phyloP scores from a whole-genome alignment of 345 rosid genomes.

The Euphorbia tirucalli region DNA sequence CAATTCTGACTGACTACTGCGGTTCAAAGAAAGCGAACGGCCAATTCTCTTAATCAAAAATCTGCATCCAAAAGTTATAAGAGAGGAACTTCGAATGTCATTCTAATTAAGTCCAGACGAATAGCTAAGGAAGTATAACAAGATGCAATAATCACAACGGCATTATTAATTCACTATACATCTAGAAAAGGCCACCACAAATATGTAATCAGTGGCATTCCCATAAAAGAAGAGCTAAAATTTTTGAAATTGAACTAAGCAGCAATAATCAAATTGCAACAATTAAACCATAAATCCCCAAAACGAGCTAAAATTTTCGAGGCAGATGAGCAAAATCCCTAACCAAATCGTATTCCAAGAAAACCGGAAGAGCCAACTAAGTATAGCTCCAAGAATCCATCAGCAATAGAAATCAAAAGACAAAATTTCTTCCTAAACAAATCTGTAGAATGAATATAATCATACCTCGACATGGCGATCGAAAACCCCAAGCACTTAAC shows the following conservation, averaged over 20 bases:
- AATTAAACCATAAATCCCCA: neutral
- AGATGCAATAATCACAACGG: neutral
- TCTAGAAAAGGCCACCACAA: neutral
- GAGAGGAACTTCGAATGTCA: neutral
- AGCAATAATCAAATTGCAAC: too few species aligned
- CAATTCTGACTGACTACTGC: conserved; percentile 24
- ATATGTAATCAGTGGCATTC: conserved; percentile 3
- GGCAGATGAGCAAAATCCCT: neutral
- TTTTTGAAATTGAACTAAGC: neutral
- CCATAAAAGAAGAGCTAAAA: neutral
- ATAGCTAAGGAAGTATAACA: neutral
- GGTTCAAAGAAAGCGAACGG: conserved; percentile 29
- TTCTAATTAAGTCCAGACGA: neutral
- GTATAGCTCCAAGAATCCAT: neutral
- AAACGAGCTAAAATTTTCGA: neutral
- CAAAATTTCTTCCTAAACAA: neutral
- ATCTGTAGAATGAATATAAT: neutral
- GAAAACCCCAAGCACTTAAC: conserved; percentile 11
- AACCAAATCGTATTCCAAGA: neutral
- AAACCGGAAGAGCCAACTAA: neutral
- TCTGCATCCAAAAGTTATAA: conserved; percentile 43
- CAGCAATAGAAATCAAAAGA: neutral
- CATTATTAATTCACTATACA: neutral
- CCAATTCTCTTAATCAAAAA: conserved; percentile 47
- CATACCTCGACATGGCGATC: conserved; percentile 62